Base-by-base conservation (phyloP, 768 basidiomycete species). In the Collybia mongolica region DNA sequence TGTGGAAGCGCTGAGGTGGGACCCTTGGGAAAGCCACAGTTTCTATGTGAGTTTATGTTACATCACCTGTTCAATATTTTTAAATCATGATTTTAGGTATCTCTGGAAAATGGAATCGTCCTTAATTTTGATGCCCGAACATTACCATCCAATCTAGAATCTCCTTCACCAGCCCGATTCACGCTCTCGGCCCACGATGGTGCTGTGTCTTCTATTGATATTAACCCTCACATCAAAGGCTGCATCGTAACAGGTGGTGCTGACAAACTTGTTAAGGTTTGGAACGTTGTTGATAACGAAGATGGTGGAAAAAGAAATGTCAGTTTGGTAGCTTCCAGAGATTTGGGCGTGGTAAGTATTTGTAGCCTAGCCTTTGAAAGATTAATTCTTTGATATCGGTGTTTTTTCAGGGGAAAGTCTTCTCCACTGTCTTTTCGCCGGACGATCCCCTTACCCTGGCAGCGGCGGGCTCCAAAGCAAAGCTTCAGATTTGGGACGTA, bases 401-500 rank as follows among this genome's bases (percentile, higher is more conserved):
- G 2, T 46, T 47, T 11, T 52, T 47, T 58, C 38, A 97, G 95
- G 97, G 97, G 69, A 96, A 96, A 75, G 92, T 98, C 6, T 99
- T 99, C 71, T 90, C 94, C 5, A 77, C 87, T 0, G 76, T 80
- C 0, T 98, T 88, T 75, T 98, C 94, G 5, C 96, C 97, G 0
- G 96, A 98, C 64, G 90, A 95, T 60, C 89, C 94, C 1, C 82
- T 98, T 44, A 97, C 91, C 6, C 68, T 99, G 41, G 96, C 95
- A 2, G 94, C 93, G 2, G 96, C 90, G 24, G 97, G 97, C 11
- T 95, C 93, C 2, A 90, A 93, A 61, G 96, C 92, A 1, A 93
- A 88, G 63, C 67, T 99, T 5, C 96, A 98, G 65, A 76, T 99
- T 14, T 99, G 96, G 96, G 96, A 99, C 61, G 80, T 96, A 36